These are phyloP conservation scores for Leccinum angustisporum DNA, from an alignment of 1,284 basidiomycete species.

Conservation along the genomic window DNA sequence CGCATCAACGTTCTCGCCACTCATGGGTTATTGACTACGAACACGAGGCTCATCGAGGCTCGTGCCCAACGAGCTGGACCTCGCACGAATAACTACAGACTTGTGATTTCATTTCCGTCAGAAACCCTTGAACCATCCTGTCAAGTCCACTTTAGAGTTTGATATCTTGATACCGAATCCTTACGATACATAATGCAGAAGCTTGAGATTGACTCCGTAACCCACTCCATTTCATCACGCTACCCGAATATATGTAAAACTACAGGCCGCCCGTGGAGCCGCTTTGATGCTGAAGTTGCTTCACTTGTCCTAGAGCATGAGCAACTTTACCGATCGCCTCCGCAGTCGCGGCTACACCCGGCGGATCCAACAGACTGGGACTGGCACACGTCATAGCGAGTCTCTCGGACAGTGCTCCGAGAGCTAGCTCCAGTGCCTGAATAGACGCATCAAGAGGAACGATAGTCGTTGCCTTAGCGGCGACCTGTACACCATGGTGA, in stretches of 20 bases:
- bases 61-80: neutral
- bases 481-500: conserved; percentile 13
- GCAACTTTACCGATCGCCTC: conserved; percentile 69
- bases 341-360: conserved; percentile 57
- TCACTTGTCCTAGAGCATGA: conserved; percentile 60
- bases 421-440: conserved; percentile 52
- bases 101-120: conserved; percentile 1
- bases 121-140: neutral
- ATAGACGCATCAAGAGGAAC: conserved; percentile 36
- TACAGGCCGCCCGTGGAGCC: conserved; percentile 8
- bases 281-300: conserved; percentile 48
- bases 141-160: neutral
- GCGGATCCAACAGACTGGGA: conserved; percentile 43
- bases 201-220: conserved; percentile 1
- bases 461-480: conserved; percentile 17
- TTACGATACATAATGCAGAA: conserved; percentile 1
- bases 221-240: conserved; percentile 9
- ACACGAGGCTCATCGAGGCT: neutral
- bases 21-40: neutral
- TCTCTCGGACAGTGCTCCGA: conserved; percentile 53
- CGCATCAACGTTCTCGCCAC: neutral
- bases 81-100: neutral
- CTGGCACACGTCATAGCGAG: conserved; percentile 45
- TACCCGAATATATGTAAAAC: conserved; percentile 4
- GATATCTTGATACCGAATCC: neutral